Evolutionary conservation across 1,284 basidiomycete genomes (phyloP).

Genomic region (Rhodotorula sp.): DNA sequence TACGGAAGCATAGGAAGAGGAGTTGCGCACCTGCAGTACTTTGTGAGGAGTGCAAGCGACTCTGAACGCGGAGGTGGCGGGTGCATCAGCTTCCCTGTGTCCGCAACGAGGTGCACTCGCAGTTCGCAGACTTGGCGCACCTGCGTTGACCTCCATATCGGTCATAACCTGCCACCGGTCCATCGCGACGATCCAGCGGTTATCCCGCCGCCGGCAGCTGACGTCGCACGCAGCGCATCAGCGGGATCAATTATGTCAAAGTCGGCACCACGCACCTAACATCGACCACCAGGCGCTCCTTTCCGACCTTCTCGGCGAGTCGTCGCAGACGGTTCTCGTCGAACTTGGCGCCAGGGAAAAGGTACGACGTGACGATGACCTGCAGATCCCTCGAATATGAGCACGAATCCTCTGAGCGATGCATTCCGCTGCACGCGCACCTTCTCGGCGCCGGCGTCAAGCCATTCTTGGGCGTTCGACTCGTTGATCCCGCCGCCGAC

Average conservation of each 20-base stretch:
- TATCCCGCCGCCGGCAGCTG: conserved; percentile 77
- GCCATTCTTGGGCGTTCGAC: conserved; percentile 79
- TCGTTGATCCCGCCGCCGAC: conserved; percentile 90
- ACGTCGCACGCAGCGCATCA: too few species aligned
- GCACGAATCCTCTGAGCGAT: background rate
- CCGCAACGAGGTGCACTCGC: background rate
- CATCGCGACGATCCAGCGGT: conserved; percentile 94
- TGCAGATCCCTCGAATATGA: conserved; percentile 48
- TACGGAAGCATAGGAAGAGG: background rate
- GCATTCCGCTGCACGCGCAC: conserved; percentile 53
- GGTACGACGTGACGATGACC: conserved; percentile 95
- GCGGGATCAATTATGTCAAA: background rate
- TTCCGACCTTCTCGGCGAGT: conserved; percentile 70
- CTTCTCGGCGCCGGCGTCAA: conserved; percentile 87
- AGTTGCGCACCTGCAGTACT: conserved; percentile 68
- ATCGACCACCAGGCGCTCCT: conserved; percentile 88
- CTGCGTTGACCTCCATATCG: conserved; percentile 85
- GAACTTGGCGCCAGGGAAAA: conserved; percentile 84
- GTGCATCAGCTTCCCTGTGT: background rate
- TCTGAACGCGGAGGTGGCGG: conserved; percentile 55
- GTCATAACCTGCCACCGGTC: conserved; percentile 98
- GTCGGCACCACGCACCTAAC: conserved; percentile 66
- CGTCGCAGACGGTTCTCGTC: conserved; percentile 68
- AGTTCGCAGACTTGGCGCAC: conserved; percentile 51
- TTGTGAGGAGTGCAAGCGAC: conserved; percentile 67